These are phyloP conservation scores for Orbilia brochopaga DNA, from an alignment of 2,329 filamentous ascomycete genomes.

Conservation along the genomic window DNA sequence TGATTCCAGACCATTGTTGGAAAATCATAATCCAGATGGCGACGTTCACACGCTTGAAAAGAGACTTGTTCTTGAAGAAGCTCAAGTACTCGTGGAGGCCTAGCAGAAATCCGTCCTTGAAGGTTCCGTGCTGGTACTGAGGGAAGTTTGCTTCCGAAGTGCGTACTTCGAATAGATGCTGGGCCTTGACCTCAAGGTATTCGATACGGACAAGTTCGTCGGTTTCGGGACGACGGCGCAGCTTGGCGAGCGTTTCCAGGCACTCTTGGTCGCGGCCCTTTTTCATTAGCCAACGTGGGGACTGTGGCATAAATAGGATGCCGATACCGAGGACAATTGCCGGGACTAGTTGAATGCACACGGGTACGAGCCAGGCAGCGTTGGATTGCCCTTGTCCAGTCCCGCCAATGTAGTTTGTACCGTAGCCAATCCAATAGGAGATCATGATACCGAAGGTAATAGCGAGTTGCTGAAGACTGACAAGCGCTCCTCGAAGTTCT, in stretches of 20 bases:
- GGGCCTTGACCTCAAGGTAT: conserved; percentile 62
- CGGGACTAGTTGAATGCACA: conserved; percentile 60
- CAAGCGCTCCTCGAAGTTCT: conserved; percentile 62
- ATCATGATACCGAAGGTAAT: conserved; percentile 61
- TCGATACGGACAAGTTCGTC: conserved; percentile 64
- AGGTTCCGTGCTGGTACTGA: conserved; percentile 57
- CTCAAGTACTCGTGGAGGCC: conserved; percentile 63
- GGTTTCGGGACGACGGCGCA: conserved; percentile 62
- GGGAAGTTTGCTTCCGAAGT: conserved; percentile 62
- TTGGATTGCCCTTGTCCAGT: conserved; percentile 58
- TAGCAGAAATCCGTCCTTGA: conserved; percentile 59
- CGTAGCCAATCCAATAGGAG: conserved; percentile 60
- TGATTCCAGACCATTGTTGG: conserved; percentile 61
- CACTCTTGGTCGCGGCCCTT: conserved; percentile 62
- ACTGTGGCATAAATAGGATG: conserved; percentile 63
- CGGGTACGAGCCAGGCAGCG: conserved; percentile 61
- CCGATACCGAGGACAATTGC: conserved; percentile 58
- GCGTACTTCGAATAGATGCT: conserved; percentile 58
- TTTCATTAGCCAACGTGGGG: conserved; percentile 64
- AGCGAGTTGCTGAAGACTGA: conserved; percentile 58
- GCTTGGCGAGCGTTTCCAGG: conserved; percentile 60
- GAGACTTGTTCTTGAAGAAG: conserved; percentile 63
- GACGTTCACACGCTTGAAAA: conserved; percentile 64
- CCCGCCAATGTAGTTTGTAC: conserved; percentile 59
- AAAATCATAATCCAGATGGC: conserved; percentile 60